Percentiles rank a stretch among this genome's conserved stretches.
phyloP scores from a whole-genome alignment of 1,284 basidiomycete species.

The Athelia psychrophila region DNA sequence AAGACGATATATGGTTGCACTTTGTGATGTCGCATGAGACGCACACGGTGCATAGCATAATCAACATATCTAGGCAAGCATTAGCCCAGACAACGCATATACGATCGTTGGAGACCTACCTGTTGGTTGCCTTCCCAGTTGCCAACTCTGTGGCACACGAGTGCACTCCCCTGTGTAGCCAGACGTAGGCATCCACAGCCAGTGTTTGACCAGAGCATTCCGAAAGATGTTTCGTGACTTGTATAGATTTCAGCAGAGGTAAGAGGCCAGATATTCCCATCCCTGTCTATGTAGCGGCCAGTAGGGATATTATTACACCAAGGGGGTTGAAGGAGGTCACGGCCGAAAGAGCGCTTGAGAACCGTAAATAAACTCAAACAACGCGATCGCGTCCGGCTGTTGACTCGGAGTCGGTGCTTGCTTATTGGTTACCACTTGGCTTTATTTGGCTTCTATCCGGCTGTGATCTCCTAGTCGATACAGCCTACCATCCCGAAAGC shows the following conservation, averaged over 20 bases:
- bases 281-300: too few species aligned
- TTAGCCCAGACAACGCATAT: background rate
- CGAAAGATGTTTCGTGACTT: conserved; percentile 73
- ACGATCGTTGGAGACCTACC: conserved; percentile 48
- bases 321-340: too few species aligned
- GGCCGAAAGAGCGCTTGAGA: too few species aligned
- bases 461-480: too few species aligned
- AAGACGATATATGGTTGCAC: conserved; percentile 94
- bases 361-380: too few species aligned
- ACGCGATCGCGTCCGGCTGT: too few species aligned
- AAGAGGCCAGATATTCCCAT: conserved; percentile 97
- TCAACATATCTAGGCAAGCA: conserved; percentile 79
- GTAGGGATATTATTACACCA: too few species aligned
- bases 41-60: conserved; percentile 91
- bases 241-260: conserved; percentile 90
- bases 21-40: conserved; percentile 81
- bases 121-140: conserved; percentile 78
- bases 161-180: conserved; percentile 95
- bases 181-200: conserved; percentile 91
- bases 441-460: too few species aligned
- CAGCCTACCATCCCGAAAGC: too few species aligned
- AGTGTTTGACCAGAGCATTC: conserved; percentile 82
- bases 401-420: too few species aligned
- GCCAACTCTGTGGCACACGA: conserved; percentile 91
- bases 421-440: too few species aligned